Evolutionary conservation across 2,329 filamentous ascomycete genomes (phyloP).

Genomic region (Diaporthe destruens): DNA sequence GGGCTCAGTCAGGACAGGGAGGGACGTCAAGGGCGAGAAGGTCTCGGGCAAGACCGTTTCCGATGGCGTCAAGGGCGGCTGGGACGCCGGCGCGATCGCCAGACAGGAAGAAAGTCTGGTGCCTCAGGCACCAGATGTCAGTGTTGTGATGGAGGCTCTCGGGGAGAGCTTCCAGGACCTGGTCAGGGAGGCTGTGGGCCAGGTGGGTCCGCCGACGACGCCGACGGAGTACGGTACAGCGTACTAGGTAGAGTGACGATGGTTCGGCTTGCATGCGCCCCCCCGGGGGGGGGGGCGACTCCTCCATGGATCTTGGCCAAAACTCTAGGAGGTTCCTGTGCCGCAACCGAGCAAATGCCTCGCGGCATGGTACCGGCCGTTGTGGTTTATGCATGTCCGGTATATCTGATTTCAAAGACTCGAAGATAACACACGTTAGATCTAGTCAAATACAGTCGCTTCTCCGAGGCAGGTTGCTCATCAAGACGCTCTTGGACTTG

Average conservation of each 20-base stretch:
- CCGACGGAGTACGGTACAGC: neutral
- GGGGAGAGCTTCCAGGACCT: slow-evolving; percentile 32
- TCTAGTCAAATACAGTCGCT: neutral
- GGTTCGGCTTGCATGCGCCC: neutral
- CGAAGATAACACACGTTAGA: neutral
- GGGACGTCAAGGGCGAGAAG: slow-evolving; percentile 61
- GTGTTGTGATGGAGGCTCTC: slow-evolving; percentile 34
- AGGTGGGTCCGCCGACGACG: slow-evolving; percentile 29
- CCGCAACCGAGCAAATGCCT: neutral
- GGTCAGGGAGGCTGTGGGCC: slow-evolving; percentile 32
- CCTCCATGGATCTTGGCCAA: neutral
- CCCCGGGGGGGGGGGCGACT: neutral
- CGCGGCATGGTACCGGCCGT: neutral
- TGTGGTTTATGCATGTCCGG: neutral
- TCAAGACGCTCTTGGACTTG: neutral
- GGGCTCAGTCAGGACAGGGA: slow-evolving; percentile 67
- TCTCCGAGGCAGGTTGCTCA: neutral
- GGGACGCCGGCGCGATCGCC: slow-evolving; percentile 41
- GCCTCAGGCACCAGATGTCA: slow-evolving; percentile 35
- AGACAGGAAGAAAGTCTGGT: slow-evolving; percentile 35
- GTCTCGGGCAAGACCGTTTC: slow-evolving; percentile 59
- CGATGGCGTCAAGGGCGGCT: slow-evolving; percentile 42
- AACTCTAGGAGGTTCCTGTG: neutral
- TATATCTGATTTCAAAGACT: neutral
- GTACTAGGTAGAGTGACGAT: neutral